Evolutionary conservation across 257 asterid genomes (phyloP).

Genomic region (Ophiorrhiza pumila): DNA sequence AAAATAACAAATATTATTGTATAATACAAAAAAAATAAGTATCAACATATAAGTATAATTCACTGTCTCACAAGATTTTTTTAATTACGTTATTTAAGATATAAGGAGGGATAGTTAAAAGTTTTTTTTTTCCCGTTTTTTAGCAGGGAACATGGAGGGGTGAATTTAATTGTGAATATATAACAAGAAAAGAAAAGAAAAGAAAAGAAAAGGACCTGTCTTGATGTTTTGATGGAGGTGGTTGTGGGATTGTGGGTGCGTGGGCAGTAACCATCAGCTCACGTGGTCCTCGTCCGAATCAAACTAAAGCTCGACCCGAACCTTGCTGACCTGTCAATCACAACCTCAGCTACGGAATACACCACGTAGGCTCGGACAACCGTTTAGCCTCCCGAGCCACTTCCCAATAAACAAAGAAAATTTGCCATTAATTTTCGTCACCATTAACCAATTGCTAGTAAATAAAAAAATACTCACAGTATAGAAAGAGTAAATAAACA

Average conservation of each 20-base stretch:
- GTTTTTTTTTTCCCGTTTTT: too few relatives aligned
- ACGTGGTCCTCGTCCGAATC: constrained; percentile 53
- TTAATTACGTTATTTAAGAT: too few relatives aligned
- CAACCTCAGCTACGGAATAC: constrained; percentile 27
- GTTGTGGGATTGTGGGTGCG: background rate
- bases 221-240: background rate
- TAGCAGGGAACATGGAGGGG: too few relatives aligned
- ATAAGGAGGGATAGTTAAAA: too few relatives aligned
- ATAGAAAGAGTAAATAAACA: background rate
- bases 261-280: constrained; percentile 29
- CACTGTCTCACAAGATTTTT: too few relatives aligned
- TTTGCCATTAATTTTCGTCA: constrained; percentile 1
- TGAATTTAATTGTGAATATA: too few relatives aligned
- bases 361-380: constrained; percentile 74
- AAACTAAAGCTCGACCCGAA: constrained; percentile 21
- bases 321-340: constrained; percentile 30
- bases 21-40: too few relatives aligned
- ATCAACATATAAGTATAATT: too few relatives aligned
- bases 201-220: background rate
- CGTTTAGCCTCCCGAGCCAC: constrained; percentile 42
- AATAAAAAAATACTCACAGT: background rate
- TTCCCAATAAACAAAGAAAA: constrained; percentile 30
- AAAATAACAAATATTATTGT: too few relatives aligned
- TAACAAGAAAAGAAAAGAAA: too few relatives aligned
- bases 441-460: background rate